Conservation (phyloP, 257 asterid species). For the Euphrasia confusa region DNA sequence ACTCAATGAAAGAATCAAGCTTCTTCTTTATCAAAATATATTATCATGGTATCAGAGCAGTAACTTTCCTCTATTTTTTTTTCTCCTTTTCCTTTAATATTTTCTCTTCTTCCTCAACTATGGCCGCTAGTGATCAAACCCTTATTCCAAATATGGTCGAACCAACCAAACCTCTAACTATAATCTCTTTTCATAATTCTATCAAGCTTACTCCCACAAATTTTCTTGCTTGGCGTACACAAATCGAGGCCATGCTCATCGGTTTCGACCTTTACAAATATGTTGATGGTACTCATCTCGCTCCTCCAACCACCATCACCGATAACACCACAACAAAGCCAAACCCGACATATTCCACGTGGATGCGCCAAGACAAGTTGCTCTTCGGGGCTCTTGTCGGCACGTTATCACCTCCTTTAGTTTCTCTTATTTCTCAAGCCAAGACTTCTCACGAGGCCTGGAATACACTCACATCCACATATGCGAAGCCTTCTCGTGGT, state of each 20-base stretch:
- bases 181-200: neutral
- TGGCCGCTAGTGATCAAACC: no score
- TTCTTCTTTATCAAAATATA: no score
- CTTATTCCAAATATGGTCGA: neutral
- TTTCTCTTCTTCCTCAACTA: no score
- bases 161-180: neutral
- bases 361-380: conserved; percentile 1
- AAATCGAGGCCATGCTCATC: neutral
- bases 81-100: no score
- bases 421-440: neutral
- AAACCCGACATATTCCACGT: neutral
- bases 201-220: neutral
- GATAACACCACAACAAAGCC: neutral
- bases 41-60: no score
- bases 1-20: no score
- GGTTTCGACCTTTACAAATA: neutral
- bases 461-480: neutral
- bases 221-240: neutral
- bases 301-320: neutral
- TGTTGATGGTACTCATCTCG: neutral
- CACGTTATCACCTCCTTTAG: neutral
- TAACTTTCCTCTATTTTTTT: no score
- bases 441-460: neutral
- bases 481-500: neutral
- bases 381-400: neutral